Base-by-base conservation (phyloP, 1,139 yeast genomes). In the Sugiyamaella japonica region DNA sequence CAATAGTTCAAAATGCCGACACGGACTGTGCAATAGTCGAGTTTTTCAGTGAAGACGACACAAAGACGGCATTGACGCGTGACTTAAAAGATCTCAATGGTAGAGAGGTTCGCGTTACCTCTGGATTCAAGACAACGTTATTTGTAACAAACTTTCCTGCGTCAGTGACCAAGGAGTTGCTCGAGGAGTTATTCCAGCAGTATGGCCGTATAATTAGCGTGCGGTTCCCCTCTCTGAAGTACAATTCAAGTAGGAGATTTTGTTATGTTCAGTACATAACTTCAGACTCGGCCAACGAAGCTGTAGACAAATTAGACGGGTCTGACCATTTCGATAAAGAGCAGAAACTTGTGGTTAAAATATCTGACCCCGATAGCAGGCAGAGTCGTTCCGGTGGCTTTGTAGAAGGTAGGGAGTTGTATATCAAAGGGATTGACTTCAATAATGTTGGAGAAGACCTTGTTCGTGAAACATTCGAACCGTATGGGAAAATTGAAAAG, bases 141-240 rank as follows among this genome's bases (percentile, higher is more conserved):
- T 86, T 85, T 81, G 83, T 83, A 1, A 81, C 95, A 0, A 89
- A 89, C 63, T 89, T 80, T 62, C 90, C 95, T 0, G 85, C 90
- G 0, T 66, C 73, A 1, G 79, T 70, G 62, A 74, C 76, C 0
- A 75, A 75, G 41, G 70, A 69, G 0, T 70, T 76, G 8, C 55
- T 89, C 0, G 62, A 66, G 15, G 61, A 66, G 0, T 44, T 80
- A n/a, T 85, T 88, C 63, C 58, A 66, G 0, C 54, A 68, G 3
- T 67, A 67, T 50, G 89, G 89, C 0, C 67, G 69, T 0, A 68
- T 84, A 0, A 62, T 83, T 6, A 80, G 82, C 54, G 72, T 85
- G 0, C 73, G 97, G 51, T 75, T 88, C 43, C 97, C 97, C 0
- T 80, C 86, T 0, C 79, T 85, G 58, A 77, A 77, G 41, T 76